Percentiles rank a stretch among this genome's conserved stretches.
Conservation (phyloP, 148 eudicot genomes). For the Fagopyrum homotropicum region DNA sequence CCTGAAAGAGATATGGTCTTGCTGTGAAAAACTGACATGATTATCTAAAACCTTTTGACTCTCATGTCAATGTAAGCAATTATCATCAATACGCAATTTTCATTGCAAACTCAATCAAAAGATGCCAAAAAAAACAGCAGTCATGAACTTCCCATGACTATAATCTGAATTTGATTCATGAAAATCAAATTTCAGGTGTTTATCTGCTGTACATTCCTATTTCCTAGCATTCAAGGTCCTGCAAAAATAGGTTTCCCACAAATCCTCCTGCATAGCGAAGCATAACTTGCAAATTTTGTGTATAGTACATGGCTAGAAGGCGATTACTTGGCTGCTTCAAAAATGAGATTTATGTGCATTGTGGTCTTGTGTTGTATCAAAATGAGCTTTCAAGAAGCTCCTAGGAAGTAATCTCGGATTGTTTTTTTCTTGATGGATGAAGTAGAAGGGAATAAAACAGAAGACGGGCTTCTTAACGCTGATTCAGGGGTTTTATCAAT, state of each 20-base stretch:
- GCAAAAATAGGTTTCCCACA: not conserved
- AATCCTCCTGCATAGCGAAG: not conserved
- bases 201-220: not conserved
- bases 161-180: not conserved
- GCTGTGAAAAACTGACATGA: too few species aligned
- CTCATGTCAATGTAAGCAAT: too few species aligned
- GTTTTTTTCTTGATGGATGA: conserved; percentile 77
- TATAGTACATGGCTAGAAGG: not conserved
- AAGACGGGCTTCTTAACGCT: conserved; percentile 64
- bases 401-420: conserved; percentile 65
- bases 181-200: not conserved
- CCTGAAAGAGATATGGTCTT: too few species aligned
- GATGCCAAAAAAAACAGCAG: conserved; percentile 3
- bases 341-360: conserved; percentile 5
- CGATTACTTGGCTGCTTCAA: not conserved
- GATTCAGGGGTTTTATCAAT: conserved; percentile 60
- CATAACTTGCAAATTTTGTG: not conserved
- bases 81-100: not conserved
- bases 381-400: conserved; percentile 1
- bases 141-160: not conserved
- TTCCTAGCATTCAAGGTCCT: not conserved
- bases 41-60: too few species aligned
- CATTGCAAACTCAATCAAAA: not conserved
- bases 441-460: conserved; percentile 62
- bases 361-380: not conserved